Conservation (phyloP, 257 asterid genomes). For the Apocynum venetum region DNA sequence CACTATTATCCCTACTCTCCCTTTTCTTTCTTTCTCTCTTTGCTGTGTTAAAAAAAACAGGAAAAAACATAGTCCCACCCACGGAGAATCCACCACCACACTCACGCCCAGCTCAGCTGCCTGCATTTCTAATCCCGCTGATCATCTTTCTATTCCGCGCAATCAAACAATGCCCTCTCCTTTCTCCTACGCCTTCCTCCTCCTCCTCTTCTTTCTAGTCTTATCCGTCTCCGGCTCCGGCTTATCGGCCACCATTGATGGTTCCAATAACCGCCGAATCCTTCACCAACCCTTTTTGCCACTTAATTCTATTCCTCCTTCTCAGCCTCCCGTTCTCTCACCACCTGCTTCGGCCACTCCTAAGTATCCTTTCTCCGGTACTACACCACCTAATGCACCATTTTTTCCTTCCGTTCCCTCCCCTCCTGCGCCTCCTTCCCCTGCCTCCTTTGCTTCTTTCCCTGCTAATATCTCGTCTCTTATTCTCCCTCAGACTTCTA, state of each 20-base stretch:
- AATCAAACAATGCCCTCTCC: conserved; percentile 20
- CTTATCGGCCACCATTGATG: conserved; percentile 18
- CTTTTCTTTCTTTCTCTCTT: background rate
- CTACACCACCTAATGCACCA: conserved; percentile 36
- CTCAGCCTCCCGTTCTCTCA: conserved; percentile 32
- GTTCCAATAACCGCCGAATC: conserved; percentile 48
- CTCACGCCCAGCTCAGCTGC: background rate
- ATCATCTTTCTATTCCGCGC: conserved; percentile 3
- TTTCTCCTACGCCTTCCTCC: conserved; percentile 16
- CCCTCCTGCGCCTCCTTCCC: conserved; percentile 60
- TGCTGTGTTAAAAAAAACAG: background rate
- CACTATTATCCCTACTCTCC: background rate
- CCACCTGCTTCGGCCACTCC: conserved; percentile 50
- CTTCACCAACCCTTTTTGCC: conserved; percentile 73
- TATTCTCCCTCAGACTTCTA: conserved; percentile 40
- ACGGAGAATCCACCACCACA: conserved; percentile 7
- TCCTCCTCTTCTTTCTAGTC: conserved; percentile 2
- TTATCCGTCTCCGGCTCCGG: background rate
- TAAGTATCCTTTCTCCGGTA: conserved; percentile 46
- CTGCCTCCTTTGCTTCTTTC: conserved; percentile 53
- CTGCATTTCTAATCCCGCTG: background rate
- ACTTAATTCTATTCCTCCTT: conserved; percentile 35
- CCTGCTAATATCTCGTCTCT: conserved; percentile 67
- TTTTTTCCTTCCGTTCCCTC: conserved; percentile 53
- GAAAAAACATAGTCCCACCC: conserved; percentile 4